Evolutionary conservation across 1,139 yeast species (phyloP), one percentile per base, ranked within the genome.

Genomic region (Torulaspora pretoriensis): DNA sequence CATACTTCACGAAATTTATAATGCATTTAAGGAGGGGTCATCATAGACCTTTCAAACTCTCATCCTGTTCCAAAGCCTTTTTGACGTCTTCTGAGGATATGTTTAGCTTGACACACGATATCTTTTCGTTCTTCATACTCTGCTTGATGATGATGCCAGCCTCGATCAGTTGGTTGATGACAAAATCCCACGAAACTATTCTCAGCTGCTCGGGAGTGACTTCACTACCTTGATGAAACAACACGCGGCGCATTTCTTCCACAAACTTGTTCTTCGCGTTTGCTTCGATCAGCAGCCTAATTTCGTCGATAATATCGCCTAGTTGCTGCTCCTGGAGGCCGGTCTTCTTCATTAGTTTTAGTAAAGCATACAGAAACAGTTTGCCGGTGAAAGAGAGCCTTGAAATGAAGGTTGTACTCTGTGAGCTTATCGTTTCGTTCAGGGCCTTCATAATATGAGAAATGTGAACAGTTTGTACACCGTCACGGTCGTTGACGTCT

Each of bases 231-330:
- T 45, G 48, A 16, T 54, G 56, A 39, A 50, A 61, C 26, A 67
- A 42, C 7, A 63, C 56, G 3, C 58, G 49, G n/a, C 59, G 56
- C 8, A 64, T 59, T 4, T 55, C 63, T 32, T 57, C 45, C 12
- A 61, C 51, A 28, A 52, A 59, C 36, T 59, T 60, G 17, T 63
- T 57, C 24, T 56, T 59, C 2, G 68, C 61, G 42, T 67, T 68
- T 16, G 73, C 54, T 23, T 68, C 66, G 5, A 74, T 65, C 10
- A 76, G 56, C 22, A 75, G 73, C 47, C 75, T 78, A 61, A 87
- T 74, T 59, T 90, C 97, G 58, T 86, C 95, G 29, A 86, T 71
- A 1, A 89, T 72, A 51, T 85, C 95, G 19, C 92, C 92, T 41
- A 89, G 61, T 0, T 80, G 62, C 51, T 81, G 81, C 53, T 87